Base-by-base conservation (phyloP, 495 filamentous ascomycete species). In the Trichoderma reesei region DNA sequence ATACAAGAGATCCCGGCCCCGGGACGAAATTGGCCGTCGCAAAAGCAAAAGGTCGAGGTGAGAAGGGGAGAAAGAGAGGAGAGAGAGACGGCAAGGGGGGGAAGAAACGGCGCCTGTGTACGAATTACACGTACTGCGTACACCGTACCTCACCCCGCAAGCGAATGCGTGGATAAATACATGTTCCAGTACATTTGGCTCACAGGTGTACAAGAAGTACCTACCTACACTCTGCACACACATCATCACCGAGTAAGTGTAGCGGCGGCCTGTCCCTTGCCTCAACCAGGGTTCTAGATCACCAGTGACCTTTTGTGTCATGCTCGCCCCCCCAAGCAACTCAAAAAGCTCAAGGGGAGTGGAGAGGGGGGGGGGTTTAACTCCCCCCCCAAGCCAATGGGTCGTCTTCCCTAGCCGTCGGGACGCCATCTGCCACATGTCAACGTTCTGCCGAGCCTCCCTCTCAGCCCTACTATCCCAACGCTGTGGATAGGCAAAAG, bases 401-500 rank as follows among this genome's bases (percentile, higher is more conserved):
- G 51, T 31, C 51, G 51, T n/a, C 20, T 31, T 56, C 51, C 51
- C 51, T 56, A 56, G 13, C 51, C 51, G 51, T 56, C 51, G 51
- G 51, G 51, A 56, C 51, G 51, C 51, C 51, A 56, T 56, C 51
- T 56, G 51, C 51, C 51, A 56, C 51, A 56, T 56, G 51, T 56
- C 51, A 56, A 56, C 26, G 51, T 56, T n/a, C 51, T 56, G 51
- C 51, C 51, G 51, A 34, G 51, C 26, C 26, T 34, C 51, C 51
- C 31, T 56, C 51, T 56, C 51, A 56, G 51, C 51, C 51, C 51
- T 56, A 56, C 51, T 39, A 56, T 56, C 51, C 51, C 51, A 56
- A 56, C 51, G 51, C 51, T 56, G 51, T 56, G 51, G 51, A 56
- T 56, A 33, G 51, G 51, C 16, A 14, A n/a, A 13, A 46, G 42